Percentiles rank a stretch among this genome's conserved stretches.
These are phyloP conservation scores for Carex scoparia DNA, from an alignment of 176 grass and related monocot species.

Conservation along the genomic window DNA sequence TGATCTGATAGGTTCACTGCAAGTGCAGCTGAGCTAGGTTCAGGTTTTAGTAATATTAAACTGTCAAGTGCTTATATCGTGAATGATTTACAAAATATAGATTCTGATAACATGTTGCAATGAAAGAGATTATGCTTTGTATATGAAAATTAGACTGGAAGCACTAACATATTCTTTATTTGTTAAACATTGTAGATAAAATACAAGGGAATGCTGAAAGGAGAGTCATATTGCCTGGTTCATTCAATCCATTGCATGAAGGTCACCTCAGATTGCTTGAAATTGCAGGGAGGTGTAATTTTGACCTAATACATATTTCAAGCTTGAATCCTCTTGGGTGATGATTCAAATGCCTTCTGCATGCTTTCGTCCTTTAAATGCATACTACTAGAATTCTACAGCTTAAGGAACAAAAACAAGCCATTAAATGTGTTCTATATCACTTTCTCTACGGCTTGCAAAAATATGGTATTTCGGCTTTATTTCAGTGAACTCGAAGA, in stretches of 20 bases:
- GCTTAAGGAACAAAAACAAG: background rate
- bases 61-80: background rate
- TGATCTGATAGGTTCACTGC: background rate
- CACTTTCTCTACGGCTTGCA: background rate
- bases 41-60: background rate
- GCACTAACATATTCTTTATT: slow-evolving; percentile 14
- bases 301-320: background rate
- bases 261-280: slow-evolving; percentile 81
- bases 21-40: background rate
- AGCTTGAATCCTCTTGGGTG: background rate
- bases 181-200: slow-evolving; percentile 34
- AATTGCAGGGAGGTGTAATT: slow-evolving; percentile 61
- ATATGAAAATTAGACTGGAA: slow-evolving; percentile 24
- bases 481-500: background rate
- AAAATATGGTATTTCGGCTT: background rate
- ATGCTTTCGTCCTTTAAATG: background rate
- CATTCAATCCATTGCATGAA: slow-evolving; percentile 99
- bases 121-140: background rate
- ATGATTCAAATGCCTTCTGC: background rate
- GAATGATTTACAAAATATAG: background rate
- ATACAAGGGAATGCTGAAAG: slow-evolving; percentile 39
- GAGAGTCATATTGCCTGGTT: slow-evolving; percentile 87
- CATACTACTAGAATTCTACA: background rate
- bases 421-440: background rate
- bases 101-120: background rate